Base-by-base conservation (phyloP, 2,329 filamentous ascomycete species). In the Penicillium brasilianum region DNA sequence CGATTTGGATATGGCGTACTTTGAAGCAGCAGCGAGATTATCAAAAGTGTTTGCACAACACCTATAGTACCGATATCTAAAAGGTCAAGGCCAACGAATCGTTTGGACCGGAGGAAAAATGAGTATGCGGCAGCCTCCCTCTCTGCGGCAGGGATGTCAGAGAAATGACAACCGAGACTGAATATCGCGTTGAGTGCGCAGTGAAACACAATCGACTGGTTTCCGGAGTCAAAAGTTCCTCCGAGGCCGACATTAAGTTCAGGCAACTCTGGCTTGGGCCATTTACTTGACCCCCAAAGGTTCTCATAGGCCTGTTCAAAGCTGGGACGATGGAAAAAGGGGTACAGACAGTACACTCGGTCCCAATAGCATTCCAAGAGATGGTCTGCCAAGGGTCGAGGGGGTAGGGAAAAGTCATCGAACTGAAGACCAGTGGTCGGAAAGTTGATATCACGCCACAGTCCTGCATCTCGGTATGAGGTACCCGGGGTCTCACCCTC, bases 171-270 rank as follows among this genome's bases (percentile, higher is more conserved):
- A 0, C 75, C 78, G 2, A 83, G 69, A 0, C 79, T 77, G 36
- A 83, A 80, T 1, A 82, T 76, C 11, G 70, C 65, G 59, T 82
- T 82, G 34, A 82, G 68, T 0, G 79, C 76, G 36, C 71, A 77
- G 57, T 80, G 74, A 50, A 82, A 82, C 7, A 79, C 73, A 11
- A 77, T 75, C 0, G 75, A 74, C 36, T 68, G 71, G 2, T 75
- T 66, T 2, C 71, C 74, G 0, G 72, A 76, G 16, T 76, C 71
- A 8, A 55, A 66, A 18, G 59, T 60, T 9, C 69, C 72, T 5
- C 73, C 79, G 4, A 81, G 68, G 0, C 78, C 79, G 9, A 78
- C 70, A 6, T 72, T 68, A 9, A 72, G 58, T 7, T 70, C 63
- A 16, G 66, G 63, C 8, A 67, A 62, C 11, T 64, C 52, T 11